A percentile compares a stretch with the other conserved stretches of the same genome.
Evolutionary conservation across 768 basidiomycete species (phyloP).

Genomic region (Sistotremastrum niveocremeum): DNA sequence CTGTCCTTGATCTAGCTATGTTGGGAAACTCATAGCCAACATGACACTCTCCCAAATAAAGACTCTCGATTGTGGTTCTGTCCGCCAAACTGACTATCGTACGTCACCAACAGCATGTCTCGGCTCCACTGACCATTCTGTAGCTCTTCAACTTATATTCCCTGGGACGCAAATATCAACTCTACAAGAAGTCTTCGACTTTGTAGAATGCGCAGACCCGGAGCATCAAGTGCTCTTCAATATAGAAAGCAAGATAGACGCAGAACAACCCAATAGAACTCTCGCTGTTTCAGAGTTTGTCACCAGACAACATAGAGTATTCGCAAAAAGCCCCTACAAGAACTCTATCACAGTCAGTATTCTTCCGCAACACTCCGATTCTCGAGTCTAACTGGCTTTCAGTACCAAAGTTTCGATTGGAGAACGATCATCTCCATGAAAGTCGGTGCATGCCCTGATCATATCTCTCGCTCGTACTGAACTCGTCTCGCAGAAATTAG

Average conservation of each 20-base stretch:
- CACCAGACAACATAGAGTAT: conserved; percentile 41
- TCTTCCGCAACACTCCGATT: not conserved
- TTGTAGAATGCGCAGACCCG: conserved; percentile 61
- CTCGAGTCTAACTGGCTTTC: not conserved
- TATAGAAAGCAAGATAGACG: conserved; percentile 66
- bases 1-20: conserved; percentile 24
- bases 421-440: conserved; percentile 62
- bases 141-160: conserved; percentile 52
- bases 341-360: conserved; percentile 45
- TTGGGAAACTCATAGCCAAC: conserved; percentile 65
- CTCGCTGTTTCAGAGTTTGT: conserved; percentile 47
- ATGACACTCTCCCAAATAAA: conserved; percentile 68
- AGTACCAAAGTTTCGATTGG: conserved; percentile 83
- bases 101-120: conserved; percentile 13
- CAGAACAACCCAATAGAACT: conserved; percentile 38
- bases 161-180: conserved; percentile 63
- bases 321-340: conserved; percentile 46
- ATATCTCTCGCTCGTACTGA: not conserved
- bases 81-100: conserved; percentile 47
- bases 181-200: conserved; percentile 58
- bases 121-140: not conserved
- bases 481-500: conserved; percentile 28
- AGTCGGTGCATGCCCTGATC: conserved; percentile 17
- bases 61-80: conserved; percentile 70
- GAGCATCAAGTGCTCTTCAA: conserved; percentile 52